Base-by-base conservation (phyloP, 768 basidiomycete genomes). In the Tylopilus subfusipes region DNA sequence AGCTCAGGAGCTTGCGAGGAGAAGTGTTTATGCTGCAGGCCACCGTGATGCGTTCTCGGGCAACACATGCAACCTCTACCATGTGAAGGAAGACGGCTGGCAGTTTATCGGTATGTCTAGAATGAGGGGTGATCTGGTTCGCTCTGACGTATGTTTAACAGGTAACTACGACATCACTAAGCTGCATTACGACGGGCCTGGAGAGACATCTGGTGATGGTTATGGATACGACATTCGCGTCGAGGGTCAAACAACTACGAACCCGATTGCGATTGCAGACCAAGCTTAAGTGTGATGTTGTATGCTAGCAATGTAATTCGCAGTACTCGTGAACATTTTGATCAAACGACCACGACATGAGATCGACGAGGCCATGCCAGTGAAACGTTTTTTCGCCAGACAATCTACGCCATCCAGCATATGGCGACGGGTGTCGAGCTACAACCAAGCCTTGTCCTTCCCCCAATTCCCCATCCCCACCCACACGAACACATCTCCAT, bases 41-140 rank as follows among this genome's bases (percentile, higher is more conserved):
- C 97, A 98, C 72, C 87, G 96, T 58, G 94, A 97, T 70, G 93
- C 93, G 7, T 96, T 88, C 77, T 96, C 94, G 7, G 93, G 93
- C 48, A 99, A 99, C 75, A 87, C 91, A 6, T 87, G 90, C 75
- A 99, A 98, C 73, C 77, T 99, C 36, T 99, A 92, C 69, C 94
- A 97, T 56, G 91, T 99, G 65, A 88, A 93, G 69, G 86, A 96
- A 70, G 81, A 90, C 54, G 96, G 96, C 6, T 99, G 97, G 97
- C 79, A 86, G 59, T 98, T 98, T 76, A 89, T 98, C 65, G 91
- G 94, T 93, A 65, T 38, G 83, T 75, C 21, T 31, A 9, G 33
- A 30, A 46, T 48, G 19, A 40, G n/a, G 40, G 22, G 54, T 42
- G 19, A 31, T 48, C 21, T 54, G 25, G 48, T 55, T 54, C 42